These are phyloP conservation scores for Phyllosticta citrichinensis DNA, from an alignment of 2,329 filamentous ascomycete genomes.

Conservation along the genomic window DNA sequence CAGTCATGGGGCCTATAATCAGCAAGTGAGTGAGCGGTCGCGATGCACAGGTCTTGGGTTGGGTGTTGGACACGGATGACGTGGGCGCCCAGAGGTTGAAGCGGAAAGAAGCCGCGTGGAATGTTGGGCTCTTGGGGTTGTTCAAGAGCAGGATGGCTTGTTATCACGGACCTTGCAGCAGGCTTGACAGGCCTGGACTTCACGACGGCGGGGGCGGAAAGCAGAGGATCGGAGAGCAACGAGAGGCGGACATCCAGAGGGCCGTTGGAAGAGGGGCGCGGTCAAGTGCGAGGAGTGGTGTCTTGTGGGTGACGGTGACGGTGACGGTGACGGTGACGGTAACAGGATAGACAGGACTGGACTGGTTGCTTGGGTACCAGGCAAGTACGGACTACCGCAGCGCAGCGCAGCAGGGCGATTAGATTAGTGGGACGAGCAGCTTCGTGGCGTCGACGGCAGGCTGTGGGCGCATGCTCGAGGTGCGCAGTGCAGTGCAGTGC, in stretches of 20 bases:
- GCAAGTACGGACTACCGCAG: background rate
- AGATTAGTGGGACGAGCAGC: background rate
- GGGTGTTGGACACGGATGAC: background rate
- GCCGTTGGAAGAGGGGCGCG: background rate
- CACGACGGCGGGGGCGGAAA: background rate
- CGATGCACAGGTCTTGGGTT: background rate
- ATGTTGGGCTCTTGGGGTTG: background rate
- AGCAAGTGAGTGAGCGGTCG: background rate
- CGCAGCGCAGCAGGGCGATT: background rate
- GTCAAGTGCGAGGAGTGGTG: background rate
- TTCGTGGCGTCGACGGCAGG: too few relatives aligned
- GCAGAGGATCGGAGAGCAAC: background rate
- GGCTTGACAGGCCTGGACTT: conserved; percentile 4
- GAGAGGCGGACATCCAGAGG: background rate
- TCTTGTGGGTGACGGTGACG: background rate
- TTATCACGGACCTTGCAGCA: conserved; percentile 8
- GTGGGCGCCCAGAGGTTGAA: background rate
- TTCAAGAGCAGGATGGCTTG: conserved; percentile 2
- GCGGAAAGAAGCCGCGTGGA: background rate
- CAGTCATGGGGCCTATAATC: conserved; percentile 7
- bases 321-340: background rate
- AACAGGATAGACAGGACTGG: too few relatives aligned
- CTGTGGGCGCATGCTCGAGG: too few relatives aligned
- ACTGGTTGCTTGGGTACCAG: background rate
- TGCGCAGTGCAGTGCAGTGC: background rate